A percentile compares a stretch with the other conserved stretches of the same genome.
Conservation (phyloP, 306 rosid genomes). For the Delonix regia region DNA sequence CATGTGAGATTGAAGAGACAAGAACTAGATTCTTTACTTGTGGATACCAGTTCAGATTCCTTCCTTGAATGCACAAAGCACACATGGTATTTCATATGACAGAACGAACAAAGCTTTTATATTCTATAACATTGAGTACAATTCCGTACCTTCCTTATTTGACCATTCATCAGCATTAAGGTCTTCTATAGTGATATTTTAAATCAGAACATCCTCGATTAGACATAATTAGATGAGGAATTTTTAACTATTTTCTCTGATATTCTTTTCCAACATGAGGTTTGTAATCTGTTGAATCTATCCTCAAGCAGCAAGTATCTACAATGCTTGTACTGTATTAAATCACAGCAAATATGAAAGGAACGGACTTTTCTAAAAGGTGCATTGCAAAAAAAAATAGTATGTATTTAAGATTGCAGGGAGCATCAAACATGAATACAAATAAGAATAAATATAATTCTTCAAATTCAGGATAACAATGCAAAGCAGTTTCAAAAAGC, state of each 20-base stretch:
- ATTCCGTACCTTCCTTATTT: constrained; percentile 9
- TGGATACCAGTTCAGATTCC: constrained; percentile 46
- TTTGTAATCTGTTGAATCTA: background rate
- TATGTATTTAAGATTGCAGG: no score
- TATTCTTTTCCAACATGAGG: background rate
- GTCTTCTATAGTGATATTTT: background rate
- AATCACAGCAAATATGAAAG: background rate
- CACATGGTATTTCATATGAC: constrained; percentile 26
- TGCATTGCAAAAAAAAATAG: no score
- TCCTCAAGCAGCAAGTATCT: background rate
- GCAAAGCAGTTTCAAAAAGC: no score
- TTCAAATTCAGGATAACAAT: no score
- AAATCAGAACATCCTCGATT: background rate
- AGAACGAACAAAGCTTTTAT: constrained; percentile 32
- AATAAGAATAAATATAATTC: no score
- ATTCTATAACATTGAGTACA: constrained; percentile 4
- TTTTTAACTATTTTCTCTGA: background rate
- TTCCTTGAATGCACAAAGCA: constrained; percentile 12
- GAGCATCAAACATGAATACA: no score
- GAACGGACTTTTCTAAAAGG: background rate
- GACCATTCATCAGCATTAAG: background rate
- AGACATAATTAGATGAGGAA: background rate
- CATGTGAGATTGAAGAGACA: constrained; percentile 33
- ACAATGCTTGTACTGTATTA: background rate
- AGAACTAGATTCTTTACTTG: constrained; percentile 64